phyloP scores from a whole-genome alignment of 78 protist species.

The Cyanophora paradoxa region DNA sequence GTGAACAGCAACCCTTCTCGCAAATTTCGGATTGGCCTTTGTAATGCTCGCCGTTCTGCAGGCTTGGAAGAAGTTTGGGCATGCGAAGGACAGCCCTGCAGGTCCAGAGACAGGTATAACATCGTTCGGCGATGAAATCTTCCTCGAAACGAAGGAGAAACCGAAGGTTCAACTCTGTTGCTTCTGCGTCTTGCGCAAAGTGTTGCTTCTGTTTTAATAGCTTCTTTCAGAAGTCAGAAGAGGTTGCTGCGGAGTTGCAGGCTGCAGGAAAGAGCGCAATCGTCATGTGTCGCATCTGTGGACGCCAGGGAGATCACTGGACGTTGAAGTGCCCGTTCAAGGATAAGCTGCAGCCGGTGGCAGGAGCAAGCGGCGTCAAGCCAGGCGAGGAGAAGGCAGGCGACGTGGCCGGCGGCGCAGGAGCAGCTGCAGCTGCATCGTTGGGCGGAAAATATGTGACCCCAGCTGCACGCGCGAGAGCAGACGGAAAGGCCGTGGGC shows the following conservation, averaged over 20 bases:
- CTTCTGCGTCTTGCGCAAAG: not conserved
- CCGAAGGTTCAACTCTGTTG: not conserved
- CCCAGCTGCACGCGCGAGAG: not conserved
- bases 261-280: not conserved
- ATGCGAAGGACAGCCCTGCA: not conserved
- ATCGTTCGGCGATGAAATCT: slow-evolving; percentile 7
- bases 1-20: too few relatives aligned
- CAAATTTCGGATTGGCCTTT: too few relatives aligned
- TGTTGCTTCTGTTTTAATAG: too few relatives aligned
- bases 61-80: slow-evolving; percentile 29
- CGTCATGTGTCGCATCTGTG: slow-evolving; percentile 26
- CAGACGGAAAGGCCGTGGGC: not conserved
- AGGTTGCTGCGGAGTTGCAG: not conserved
- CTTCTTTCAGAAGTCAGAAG: too few relatives aligned
- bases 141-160: not conserved
- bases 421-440: not conserved
- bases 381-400: not conserved
- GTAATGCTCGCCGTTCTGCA: too few relatives aligned
- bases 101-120: slow-evolving; percentile 30
- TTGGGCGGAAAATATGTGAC: too few relatives aligned
- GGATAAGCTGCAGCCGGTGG: not conserved
- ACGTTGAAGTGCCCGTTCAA: slow-evolving; percentile 35
- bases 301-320: slow-evolving; percentile 37
- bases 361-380: not conserved
- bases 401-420: not conserved